A percentile compares a stretch with the other conserved stretches of the same genome.
Conservation (phyloP, 139 green algal genomes). For the Coelastrella sp. region DNA sequence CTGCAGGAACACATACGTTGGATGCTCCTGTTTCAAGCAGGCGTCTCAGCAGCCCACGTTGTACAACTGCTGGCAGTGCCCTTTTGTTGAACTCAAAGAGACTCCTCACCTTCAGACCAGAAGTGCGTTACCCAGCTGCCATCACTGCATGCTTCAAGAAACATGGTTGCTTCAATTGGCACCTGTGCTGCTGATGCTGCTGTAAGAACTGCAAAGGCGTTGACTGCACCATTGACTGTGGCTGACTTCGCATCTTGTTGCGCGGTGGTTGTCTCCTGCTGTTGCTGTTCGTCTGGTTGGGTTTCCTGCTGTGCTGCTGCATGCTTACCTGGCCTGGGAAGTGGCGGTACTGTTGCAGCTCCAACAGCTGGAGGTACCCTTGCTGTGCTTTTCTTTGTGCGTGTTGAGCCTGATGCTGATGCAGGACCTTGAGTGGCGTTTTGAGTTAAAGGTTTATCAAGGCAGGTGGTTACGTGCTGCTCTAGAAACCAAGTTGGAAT, state of each 20-base stretch:
- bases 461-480: not conserved
- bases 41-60: no score
- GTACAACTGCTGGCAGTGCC: no score
- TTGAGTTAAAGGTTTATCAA: constrained; percentile 2
- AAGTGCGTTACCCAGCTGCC: constrained; percentile 29
- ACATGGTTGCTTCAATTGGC: constrained; percentile 10
- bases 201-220: constrained; percentile 20
- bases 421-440: not conserved
- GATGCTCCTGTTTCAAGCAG: no score
- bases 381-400: not conserved
- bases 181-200: constrained; percentile 30
- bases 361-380: not conserved
- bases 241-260: not conserved
- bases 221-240: not conserved
- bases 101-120: constrained; percentile 7
- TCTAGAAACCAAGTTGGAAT: constrained; percentile 19
- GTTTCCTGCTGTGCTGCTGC: not conserved
- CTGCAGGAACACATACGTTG: no score
- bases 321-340: no score
- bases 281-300: not conserved
- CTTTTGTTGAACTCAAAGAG: not conserved
- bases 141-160: constrained; percentile 10
- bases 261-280: not conserved
- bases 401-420: not conserved
- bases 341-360: not conserved